Conservation (phyloP, 441 rosid species). For the Iberis amara region DNA sequence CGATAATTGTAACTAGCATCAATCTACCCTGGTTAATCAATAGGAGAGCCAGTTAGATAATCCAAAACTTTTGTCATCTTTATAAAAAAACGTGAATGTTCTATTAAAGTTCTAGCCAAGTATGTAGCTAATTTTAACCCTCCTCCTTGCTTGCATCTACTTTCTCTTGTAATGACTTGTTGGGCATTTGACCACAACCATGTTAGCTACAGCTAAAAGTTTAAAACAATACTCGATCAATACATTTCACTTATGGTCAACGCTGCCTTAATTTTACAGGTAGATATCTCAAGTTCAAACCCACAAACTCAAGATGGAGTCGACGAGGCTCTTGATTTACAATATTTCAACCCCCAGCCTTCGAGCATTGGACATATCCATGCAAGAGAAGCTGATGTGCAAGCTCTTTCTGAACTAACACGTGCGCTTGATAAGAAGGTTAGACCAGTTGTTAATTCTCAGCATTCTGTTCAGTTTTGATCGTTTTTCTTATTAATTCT, state of each 20-base stretch:
- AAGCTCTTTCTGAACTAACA: conserved; percentile 57
- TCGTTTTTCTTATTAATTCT: background rate
- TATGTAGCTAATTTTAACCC: background rate
- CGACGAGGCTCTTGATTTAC: conserved; percentile 33
- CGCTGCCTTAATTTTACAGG: conserved; percentile 36
- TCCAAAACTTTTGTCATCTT: too few species aligned
- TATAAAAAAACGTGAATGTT: too few species aligned
- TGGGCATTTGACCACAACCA: conserved; percentile 12
- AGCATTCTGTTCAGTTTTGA: conserved; percentile 17
- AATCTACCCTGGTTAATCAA: too few species aligned
- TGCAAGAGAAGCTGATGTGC: conserved; percentile 61
- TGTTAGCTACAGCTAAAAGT: conserved; percentile 9
- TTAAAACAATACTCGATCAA: background rate
- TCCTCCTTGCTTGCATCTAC: conserved; percentile 7
- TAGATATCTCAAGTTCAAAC: conserved; percentile 38
- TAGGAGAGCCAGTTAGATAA: too few species aligned
- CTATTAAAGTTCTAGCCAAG: too few species aligned
- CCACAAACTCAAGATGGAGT: conserved; percentile 41
- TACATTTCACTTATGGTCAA: conserved; percentile 9
- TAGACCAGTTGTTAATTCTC: conserved; percentile 13
- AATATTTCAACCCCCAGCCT: conserved; percentile 38
- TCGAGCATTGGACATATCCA: conserved; percentile 39
- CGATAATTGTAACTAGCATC: background rate
- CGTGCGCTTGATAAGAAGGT: conserved; percentile 64
- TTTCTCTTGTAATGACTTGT: conserved; percentile 18